Evolutionary conservation across 345 rosid genomes (phyloP).

Genomic region (Gossypium rotundifolium): DNA sequence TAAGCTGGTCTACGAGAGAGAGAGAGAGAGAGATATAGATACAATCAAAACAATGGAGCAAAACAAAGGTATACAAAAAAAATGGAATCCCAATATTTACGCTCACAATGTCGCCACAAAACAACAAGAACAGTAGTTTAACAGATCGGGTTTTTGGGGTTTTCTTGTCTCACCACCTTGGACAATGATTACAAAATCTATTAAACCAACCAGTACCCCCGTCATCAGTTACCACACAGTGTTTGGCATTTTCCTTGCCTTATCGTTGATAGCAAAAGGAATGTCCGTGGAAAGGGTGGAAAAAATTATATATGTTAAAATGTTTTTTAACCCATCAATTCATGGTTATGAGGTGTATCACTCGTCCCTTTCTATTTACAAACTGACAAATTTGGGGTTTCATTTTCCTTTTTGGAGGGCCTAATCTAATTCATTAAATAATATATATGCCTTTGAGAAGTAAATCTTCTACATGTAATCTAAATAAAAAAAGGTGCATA

Average conservation of each 20-base stretch:
- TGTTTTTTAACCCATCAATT: not conserved
- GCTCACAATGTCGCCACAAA: not conserved
- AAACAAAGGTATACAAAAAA: not conserved
- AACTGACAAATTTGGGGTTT: slow-evolving; percentile 1
- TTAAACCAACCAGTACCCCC: slow-evolving; percentile 3
- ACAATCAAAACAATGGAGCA: not conserved
- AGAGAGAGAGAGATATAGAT: too few relatives aligned
- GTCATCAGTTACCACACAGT: not conserved
- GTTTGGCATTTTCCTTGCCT: slow-evolving; percentile 10
- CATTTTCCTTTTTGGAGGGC: not conserved
- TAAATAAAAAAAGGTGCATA: too few relatives aligned
- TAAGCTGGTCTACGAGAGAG: too few relatives aligned
- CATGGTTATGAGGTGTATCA: not conserved
- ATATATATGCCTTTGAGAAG: not conserved
- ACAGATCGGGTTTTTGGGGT: not conserved
- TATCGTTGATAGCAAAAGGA: slow-evolving; percentile 19
- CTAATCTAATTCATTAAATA: not conserved
- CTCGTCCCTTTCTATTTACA: not conserved
- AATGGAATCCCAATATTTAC: not conserved
- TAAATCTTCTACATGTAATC: too few relatives aligned
- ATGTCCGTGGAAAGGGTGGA: slow-evolving; percentile 1
- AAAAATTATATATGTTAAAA: not conserved
- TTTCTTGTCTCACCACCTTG: slow-evolving; percentile 4
- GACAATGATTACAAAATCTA: slow-evolving; percentile 15
- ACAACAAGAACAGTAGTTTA: slow-evolving; percentile 1